Conservation (phyloP, 768 basidiomycete species). For the Pleurotus djamor region DNA sequence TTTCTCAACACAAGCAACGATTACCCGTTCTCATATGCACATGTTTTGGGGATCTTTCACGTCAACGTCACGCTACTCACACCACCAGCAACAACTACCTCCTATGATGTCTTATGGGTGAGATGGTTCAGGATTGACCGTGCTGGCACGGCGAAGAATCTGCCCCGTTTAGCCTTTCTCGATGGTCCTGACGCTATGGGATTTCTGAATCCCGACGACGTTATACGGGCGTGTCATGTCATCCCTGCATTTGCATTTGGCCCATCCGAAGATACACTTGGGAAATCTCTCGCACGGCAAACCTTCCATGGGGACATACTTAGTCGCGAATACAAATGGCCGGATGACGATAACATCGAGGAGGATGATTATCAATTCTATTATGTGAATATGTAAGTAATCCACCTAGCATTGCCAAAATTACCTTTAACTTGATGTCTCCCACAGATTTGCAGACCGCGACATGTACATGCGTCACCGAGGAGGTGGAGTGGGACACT, state of each 20-base stretch:
- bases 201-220: constrained; percentile 28
- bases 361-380: constrained; percentile 20
- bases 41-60: constrained; percentile 27
- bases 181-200: constrained; percentile 22
- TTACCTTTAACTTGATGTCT: neutral
- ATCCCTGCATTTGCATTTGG: constrained; percentile 28
- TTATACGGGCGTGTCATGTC: constrained; percentile 29
- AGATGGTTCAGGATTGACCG: constrained; percentile 18
- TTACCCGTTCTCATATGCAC: constrained; percentile 30
- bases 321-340: neutral
- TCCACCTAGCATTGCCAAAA: neutral
- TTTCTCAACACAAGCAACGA: constrained; percentile 10
- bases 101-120: constrained; percentile 25
- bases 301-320: neutral
- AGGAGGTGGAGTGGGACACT: constrained; percentile 27
- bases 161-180: constrained; percentile 21
- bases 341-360: constrained; percentile 3
- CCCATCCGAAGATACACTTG: constrained; percentile 13
- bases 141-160: constrained; percentile 3
- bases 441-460: constrained; percentile 33
- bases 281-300: constrained; percentile 12
- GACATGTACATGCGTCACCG: constrained; percentile 35
- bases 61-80: constrained; percentile 14
- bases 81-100: constrained; percentile 4
- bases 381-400: constrained; percentile 33